Base-by-base conservation (phyloP, 2,329 filamentous ascomycete genomes). In the Zalaria obscura region DNA sequence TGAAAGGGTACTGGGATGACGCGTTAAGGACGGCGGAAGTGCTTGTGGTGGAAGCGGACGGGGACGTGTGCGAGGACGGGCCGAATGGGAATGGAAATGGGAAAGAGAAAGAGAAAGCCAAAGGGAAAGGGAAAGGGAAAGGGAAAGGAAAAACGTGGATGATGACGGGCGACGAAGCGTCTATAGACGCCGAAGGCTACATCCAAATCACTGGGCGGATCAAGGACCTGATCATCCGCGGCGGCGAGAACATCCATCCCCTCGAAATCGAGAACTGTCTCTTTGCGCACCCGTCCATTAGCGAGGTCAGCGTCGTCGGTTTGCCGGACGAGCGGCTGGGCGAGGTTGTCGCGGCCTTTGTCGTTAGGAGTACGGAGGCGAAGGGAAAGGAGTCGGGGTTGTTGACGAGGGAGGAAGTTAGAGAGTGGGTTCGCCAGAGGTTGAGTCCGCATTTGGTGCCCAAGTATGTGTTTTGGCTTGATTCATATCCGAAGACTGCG, bases 191-290 rank as follows among this genome's bases (percentile, higher is more conserved):
- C 4, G 71, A 87, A 27, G 91, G 89, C 2, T 96, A 87, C 56
- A 75, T 95, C 2, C 74, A 75, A 50, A 94, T 96, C 55, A 95
- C 87, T 1, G 86, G 88, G 3, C 72, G 88, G 10, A 89, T 94
- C 56, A 96, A 96, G 62, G 91, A 98, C 57, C 63, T 96, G 41
- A 95, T 98, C 52, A 96, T 96, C 56, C 76, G 86, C 26, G 89
- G 84, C 27, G 91, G 91, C 25, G 91, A 96, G 59, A 98, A 98
- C 58, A 94, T 95, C 42, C 85, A 94, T 58, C 91, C 91, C 0
- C 69, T 94, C 4, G 91, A 96, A 60, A 72, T 96, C 3, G 91
- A 98, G 60, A 88, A 93, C 56, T 89, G 78, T 50, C 70, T 96
- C 4, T 77, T 93, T 46, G 74, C 75, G 34, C 79, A 89, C 55